Conservation (phyloP, 1,139 yeast genomes). For the Zygoascus sp. region DNA sequence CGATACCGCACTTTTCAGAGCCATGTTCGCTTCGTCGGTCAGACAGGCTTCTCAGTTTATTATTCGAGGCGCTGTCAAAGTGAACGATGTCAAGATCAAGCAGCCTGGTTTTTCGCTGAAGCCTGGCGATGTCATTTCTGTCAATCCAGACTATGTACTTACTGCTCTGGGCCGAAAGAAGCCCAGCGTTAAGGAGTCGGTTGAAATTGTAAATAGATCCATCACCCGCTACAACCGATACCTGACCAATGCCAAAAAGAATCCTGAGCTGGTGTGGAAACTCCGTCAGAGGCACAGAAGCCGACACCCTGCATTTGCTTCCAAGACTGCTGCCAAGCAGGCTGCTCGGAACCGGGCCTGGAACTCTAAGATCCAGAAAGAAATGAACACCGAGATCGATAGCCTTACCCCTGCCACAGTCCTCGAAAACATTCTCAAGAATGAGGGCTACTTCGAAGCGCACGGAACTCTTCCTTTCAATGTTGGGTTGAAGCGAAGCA, state of each 20-base stretch:
- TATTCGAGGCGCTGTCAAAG: conserved; percentile 74
- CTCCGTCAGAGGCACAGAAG: conserved; percentile 39
- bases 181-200: conserved; percentile 66
- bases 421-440: conserved; percentile 38
- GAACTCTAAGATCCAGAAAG: conserved; percentile 32
- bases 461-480: conserved; percentile 25
- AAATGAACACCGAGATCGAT: conserved; percentile 34
- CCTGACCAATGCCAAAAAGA: conserved; percentile 52
- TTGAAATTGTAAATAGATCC: conserved; percentile 66
- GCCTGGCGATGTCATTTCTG: conserved; percentile 84
- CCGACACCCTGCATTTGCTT: conserved; percentile 37
- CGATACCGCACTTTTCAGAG: conserved; percentile 83
- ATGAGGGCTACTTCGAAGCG: conserved; percentile 36
- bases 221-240: conserved; percentile 70
- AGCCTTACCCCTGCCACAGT: conserved; percentile 37
- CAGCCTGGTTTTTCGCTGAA: conserved; percentile 76
- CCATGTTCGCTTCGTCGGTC: conserved; percentile 89
- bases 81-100: conserved; percentile 70
- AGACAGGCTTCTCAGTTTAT: conserved; percentile 93
- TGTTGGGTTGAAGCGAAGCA: conserved; percentile 24
- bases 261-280: conserved; percentile 59
- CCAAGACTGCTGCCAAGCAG: conserved; percentile 17
- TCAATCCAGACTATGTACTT: conserved; percentile 80
- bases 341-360: conserved; percentile 24
- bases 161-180: conserved; percentile 80